Base-by-base conservation (phyloP, 176 grass and related monocot species). In the Rhynchospora pubera region DNA sequence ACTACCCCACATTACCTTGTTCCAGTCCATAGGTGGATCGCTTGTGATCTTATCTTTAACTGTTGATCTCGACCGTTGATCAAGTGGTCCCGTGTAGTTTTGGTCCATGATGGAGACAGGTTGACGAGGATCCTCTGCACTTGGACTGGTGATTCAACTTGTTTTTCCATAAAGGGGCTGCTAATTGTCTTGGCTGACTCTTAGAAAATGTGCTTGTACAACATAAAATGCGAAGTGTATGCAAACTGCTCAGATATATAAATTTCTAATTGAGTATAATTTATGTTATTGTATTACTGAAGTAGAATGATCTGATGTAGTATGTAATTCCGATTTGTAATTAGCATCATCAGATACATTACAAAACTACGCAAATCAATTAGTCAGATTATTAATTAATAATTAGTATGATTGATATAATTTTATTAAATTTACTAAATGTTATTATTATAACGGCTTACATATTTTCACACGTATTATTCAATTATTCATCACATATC, bases 31-130 rank as follows among this genome's bases (percentile, higher is more conserved):
- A 66, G 5, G 10, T 66, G 12, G 72, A 76, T 76, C 22, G 72
- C 72, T 53, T 56, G 72, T 64, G 59, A 65, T 45, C 79, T 82
- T 82, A 82, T 82, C 79, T 82, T 51, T 43, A 64, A 14, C 21
- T 65, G 4, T 15, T 82, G 61, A 82, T 82, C 79, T 62, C 11
- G 22, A 64, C 79, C 79, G 43, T 66, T 66, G 44, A 82, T 50
- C 24, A 26, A 22, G 34, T 66, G 18, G 60, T 55, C 77, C 58
- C 77, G 30, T 80, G 23, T 14, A n/a, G 2, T 68, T 21, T 75
- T 19, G 7, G 8, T 9, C 11, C 32, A 47, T 51, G 74, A 78
- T 78, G 74, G 26, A 39, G 72, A 75, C 12, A 26, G 45, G 5
- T 5, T 15, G 1, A 51, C 28, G 19, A 74, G 21, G 71, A 53